Evolutionary conservation across 371 early-diverging fungal genomes (phyloP).

Genomic region (Apophysomyces elegans): DNA sequence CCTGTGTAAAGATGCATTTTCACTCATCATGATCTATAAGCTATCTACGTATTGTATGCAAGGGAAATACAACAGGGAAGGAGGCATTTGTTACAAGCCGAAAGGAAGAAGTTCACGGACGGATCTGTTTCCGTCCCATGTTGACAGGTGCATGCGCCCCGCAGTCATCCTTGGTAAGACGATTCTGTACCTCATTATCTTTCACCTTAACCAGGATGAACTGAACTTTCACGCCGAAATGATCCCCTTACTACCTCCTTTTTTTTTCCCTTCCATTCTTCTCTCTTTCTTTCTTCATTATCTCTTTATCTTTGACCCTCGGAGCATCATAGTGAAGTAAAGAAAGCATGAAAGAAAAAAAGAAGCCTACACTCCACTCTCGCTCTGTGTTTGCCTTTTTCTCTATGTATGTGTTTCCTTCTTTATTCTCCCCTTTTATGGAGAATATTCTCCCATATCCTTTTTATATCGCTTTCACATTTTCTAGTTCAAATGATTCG

Average conservation of each 20-base stretch:
- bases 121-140: constrained; percentile 7
- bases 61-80: neutral
- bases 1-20: too few species aligned
- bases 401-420: neutral
- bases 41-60: neutral
- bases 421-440: constrained; percentile 8
- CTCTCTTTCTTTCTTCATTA: constrained; percentile 1
- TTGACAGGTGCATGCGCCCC: constrained; percentile 9
- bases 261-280: neutral
- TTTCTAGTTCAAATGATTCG: neutral
- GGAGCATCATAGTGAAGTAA: neutral
- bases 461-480: constrained; percentile 3
- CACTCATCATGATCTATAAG: too few species aligned
- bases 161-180: neutral
- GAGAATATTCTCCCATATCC: neutral
- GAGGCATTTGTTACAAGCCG: neutral
- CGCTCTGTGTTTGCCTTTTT: too few species aligned
- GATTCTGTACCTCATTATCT: constrained; percentile 1
- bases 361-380: too few species aligned
- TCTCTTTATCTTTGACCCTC: neutral
- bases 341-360: neutral
- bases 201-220: neutral
- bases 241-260: constrained; percentile 8
- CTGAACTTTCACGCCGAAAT: too few species aligned
- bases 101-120: constrained; percentile 4